Evolutionary conservation across 129 eudicot genomes (phyloP), one percentile per base, ranked within the genome.

Genomic region (Scalesia atractyloides): DNA sequence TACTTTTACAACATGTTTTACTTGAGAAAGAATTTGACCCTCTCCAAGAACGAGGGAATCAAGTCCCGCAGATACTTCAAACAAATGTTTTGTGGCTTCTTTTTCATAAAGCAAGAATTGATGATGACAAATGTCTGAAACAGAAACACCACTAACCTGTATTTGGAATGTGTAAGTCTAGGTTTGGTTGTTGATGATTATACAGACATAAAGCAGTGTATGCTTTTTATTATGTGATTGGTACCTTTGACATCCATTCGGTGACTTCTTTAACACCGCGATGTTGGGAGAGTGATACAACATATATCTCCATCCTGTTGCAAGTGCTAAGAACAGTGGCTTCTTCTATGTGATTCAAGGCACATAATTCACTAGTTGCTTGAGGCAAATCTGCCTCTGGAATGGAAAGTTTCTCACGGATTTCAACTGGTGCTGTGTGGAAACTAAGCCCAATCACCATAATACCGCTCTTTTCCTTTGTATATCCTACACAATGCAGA

Each of bases 201-300:
- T 7, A 34, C 37, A 51, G 7, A 19, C 5, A 67, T 9, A 14
- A 57, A 26, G 37, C 12, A 50, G 39, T 14, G 30, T 24, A 61
- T 70, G 41, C 9, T 24, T 7, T 19, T n/a, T 36, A 36, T 47
- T 34, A 53, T 24, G 49, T 50, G 18, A 30, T 30, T 36, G 49
- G 75, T 82, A 91, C 97, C 96, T 91, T 91, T 22, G 97, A 91
- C 96, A 91, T 88, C 96, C 97, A 91, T 77, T 89, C 97, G 16
- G 96, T 89, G 48, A 92, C 91, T 84, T 92, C 96, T 68, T 84
- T 88, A 69, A 92, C 81, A 16, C 96, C 97, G 26, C 96, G 97
- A 74, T 91, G 83, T 72, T 83, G 96, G 73, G 96, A 86, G 70
- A 88, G 86, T 51, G 97, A 92, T 41, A 88, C 86, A 15, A 83